Base-by-base conservation (phyloP, 768 basidiomycete genomes). In the Pleurotus pulmonarius region DNA sequence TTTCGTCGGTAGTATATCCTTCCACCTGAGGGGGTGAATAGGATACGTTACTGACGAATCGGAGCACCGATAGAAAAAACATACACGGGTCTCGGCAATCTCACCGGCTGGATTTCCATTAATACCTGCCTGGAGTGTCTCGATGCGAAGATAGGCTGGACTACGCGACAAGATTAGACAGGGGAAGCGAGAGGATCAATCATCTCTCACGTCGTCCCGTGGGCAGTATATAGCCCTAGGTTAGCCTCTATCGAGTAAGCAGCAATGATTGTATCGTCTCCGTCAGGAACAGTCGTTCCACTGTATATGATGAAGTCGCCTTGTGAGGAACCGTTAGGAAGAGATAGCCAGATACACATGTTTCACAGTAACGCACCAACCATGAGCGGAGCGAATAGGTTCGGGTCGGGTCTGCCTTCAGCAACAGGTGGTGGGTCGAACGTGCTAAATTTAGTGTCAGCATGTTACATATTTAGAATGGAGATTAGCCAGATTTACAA, bases 281-380 rank as follows among this genome's bases (percentile, higher is more conserved):
- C 37, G 49, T 60, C 58, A 6, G 46, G 24, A 11, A 62, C 61
- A 1, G 58, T 13, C 15, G 59, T 60, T 18, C 58, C 64, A 54
- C 61, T 64, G 34, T 60, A 64, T 2, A 58, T 63, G 38, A 64
- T 59, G 57, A 60, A 63, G 41, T 64, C 62, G 49, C 64, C 64
- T 57, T 9, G 20, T 15, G 25, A 3, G 52, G 39, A n/a, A 37
- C 49, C 20, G 47, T 46, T 24, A 46, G 20, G 20, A 20, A 20
- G 49, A 18, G 29, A 11, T 46, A 43, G 55, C 43, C 20, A 47
- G 38, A 29, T 41, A 48, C 11, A 49, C 46, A 37, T 56, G 47
- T 13, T 41, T n/a, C 24, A 56, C 1, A n/a, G 54, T 1, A 26
- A 49, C 7, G 26, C 13, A 53, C 34, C 40, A 15, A 64, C 60